Conservation (phyloP, 2,329 filamentous ascomycete species). For the Alternaria ventricosa region DNA sequence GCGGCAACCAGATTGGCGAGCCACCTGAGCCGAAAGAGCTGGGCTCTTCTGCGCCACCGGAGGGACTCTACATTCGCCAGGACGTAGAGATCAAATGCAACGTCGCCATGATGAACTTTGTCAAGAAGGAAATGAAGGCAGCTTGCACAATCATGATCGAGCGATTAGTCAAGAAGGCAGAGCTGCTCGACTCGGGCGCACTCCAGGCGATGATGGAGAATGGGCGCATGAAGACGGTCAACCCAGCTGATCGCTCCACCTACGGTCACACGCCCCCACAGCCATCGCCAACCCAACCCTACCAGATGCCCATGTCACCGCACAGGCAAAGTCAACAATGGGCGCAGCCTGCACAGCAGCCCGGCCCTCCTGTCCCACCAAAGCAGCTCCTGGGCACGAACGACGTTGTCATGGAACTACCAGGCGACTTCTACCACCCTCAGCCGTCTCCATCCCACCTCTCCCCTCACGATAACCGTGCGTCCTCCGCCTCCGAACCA, state of each 20-base stretch:
- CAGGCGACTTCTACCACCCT: conserved; percentile 51
- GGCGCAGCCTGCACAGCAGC: conserved; percentile 15
- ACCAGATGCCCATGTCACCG: conserved; percentile 39
- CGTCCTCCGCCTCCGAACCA: conserved; percentile 30
- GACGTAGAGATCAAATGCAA: conserved; percentile 76
- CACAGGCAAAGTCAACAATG: conserved; percentile 10
- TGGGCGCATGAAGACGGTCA: conserved; percentile 67
- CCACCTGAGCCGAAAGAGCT: conserved; percentile 67
- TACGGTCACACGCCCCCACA: conserved; percentile 23
- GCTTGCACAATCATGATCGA: conserved; percentile 72
- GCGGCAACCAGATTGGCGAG: conserved; percentile 73
- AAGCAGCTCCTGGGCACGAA: conserved; percentile 35
- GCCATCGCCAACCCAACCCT: conserved; percentile 30
- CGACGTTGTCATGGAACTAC: conserved; percentile 51
- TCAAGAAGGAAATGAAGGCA: conserved; percentile 70
- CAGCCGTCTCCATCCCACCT: conserved; percentile 37
- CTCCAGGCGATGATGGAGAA: conserved; percentile 72
- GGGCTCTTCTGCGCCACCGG: conserved; percentile 67
- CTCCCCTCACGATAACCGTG: conserved; percentile 31
- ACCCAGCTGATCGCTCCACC: conserved; percentile 50
- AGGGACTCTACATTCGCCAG: conserved; percentile 72
- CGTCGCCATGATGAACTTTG: conserved; percentile 68
- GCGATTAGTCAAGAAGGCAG: conserved; percentile 74
- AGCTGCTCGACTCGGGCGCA: conserved; percentile 69
- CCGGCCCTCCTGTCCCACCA: conserved; percentile 18